These are phyloP conservation scores for Pythium oligandrum DNA, from an alignment of 352 stramenopile species.

Conservation along the genomic window DNA sequence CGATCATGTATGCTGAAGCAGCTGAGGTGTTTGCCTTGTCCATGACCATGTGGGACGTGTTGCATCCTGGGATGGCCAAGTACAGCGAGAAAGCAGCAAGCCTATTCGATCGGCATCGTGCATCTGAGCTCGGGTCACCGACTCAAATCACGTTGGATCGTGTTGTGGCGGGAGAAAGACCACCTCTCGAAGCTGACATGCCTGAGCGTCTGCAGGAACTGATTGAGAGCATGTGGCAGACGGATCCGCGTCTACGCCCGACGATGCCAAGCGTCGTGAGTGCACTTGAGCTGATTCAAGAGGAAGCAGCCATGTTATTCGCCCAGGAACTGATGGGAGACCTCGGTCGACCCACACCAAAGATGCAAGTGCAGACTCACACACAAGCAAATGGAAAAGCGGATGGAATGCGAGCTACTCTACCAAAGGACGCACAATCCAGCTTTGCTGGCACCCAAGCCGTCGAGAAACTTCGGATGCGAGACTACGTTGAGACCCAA, in stretches of 20 bases:
- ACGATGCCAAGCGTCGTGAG: constrained; percentile 9
- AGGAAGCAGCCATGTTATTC: constrained; percentile 5
- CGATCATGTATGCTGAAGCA: constrained; percentile 26
- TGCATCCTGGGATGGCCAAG: constrained; percentile 33
- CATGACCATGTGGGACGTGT: constrained; percentile 53
- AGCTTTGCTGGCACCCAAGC: constrained; percentile 21
- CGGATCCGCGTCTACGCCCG: constrained; percentile 5
- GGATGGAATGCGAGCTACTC: no score
- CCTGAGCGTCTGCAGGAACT: no score
- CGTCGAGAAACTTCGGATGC: constrained; percentile 18
- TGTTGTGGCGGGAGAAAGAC: constrained; percentile 13
- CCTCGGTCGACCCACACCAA: not conserved
- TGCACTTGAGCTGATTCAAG: constrained; percentile 12
- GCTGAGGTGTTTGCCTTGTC: constrained; percentile 44
- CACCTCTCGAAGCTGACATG: no score
- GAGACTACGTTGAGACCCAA: constrained; percentile 6
- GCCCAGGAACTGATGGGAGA: not conserved
- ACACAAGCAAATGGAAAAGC: not conserved
- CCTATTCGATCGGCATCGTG: no score
- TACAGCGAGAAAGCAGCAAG: constrained; percentile 25
- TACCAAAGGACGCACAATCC: no score
- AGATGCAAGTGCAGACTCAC: not conserved
- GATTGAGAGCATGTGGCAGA: constrained; percentile 12
- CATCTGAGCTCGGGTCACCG: no score
- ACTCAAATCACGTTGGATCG: no score